Percentiles rank a stretch among this genome's conserved stretches.
These are phyloP conservation scores for Vaccinium macrocarpon DNA, from an alignment of 148 eudicot species.

Conservation along the genomic window DNA sequence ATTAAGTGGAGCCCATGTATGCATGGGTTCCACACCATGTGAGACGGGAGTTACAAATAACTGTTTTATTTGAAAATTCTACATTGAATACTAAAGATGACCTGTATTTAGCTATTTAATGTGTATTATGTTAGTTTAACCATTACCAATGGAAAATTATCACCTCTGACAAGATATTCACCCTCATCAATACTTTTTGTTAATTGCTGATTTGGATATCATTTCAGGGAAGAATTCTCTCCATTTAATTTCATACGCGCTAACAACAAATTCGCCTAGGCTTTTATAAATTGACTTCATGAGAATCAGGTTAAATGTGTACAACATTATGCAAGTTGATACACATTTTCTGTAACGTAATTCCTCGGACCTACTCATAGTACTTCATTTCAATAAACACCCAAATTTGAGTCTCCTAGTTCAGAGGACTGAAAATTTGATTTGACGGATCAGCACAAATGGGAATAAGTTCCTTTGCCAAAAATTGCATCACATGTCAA, in stretches of 20 bases:
- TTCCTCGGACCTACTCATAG: neutral
- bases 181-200: neutral
- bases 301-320: neutral
- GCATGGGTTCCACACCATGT: too few relatives aligned
- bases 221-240: neutral
- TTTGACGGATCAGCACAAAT: constrained; percentile 3
- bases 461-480: constrained; percentile 6
- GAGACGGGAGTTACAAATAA: too few relatives aligned
- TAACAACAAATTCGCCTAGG: too few relatives aligned
- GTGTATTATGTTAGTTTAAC: too few relatives aligned
- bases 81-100: too few relatives aligned
- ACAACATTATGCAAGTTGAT: neutral
- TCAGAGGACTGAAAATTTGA: neutral
- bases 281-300: too few relatives aligned
- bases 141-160: too few relatives aligned
- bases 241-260: too few relatives aligned
- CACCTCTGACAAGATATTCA: neutral
- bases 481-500: constrained; percentile 7
- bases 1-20: too few relatives aligned
- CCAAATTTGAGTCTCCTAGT: neutral
- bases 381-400: neutral
- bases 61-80: too few relatives aligned
- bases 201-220: too few relatives aligned
- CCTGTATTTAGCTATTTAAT: too few relatives aligned
- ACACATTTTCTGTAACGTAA: neutral